Evolutionary conservation across 2,329 filamentous ascomycete genomes (phyloP), one percentile per base, ranked within the genome.

Genomic region (Penicillium sp.): DNA sequence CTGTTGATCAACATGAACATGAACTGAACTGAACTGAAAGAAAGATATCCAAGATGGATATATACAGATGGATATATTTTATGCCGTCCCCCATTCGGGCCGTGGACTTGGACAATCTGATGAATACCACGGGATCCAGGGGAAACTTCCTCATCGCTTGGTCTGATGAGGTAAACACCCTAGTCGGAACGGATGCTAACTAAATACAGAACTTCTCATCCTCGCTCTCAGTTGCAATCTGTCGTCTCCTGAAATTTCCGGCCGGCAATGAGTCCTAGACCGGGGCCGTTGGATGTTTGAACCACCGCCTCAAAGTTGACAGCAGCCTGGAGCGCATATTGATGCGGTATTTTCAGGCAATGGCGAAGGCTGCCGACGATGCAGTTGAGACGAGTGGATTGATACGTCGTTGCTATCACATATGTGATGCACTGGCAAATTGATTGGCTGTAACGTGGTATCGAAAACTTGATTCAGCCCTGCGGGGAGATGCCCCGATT

Each of bases 101-200:
- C 46, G 32, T 48, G 36, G 36, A 42, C 27, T 51, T 49, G 36
- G 24, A 26, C n/a, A 15, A 10, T 32, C 39, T 27, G 24, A 42
- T 36, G 32, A 21, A 41, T 26, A 45, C 41, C 26, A 49, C 52
- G 49, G 47, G 49, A 43, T 46, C 36, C 56, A 64, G 55, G 61
- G 60, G 34, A 64, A 63, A 62, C 54, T 26, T 58, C 55, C 50
- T 47, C 40, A 29, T 40, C 40, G 42, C 29, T 46, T 48, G 36
- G 30, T 30, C 15, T 49, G 41, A 34, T 44, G 34, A 53, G 60
- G 53, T 58, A 59, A 62, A 64, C 62, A 56, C 58, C 61, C 56
- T 60, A 55, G 41, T 39, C 57, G 43, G 51, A 27, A 27, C 39
- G 29, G 56, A 55, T 37, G 23, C 27, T 24, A 23, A 4, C 13